Conservation (phyloP, 2,329 filamentous ascomycete genomes). For the Exophiala sp. region DNA sequence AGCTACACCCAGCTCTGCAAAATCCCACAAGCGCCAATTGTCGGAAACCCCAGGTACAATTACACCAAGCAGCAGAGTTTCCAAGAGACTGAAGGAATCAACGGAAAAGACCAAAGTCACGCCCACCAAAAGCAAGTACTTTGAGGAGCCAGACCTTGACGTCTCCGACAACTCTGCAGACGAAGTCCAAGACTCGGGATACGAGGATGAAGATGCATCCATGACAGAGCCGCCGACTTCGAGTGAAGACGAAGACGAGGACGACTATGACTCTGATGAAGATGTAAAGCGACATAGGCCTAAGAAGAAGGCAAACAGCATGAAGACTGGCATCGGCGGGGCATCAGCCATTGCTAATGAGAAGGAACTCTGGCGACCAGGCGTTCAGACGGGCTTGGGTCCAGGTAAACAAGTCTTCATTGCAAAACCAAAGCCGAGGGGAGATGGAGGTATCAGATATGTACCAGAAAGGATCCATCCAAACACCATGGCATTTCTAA, state of each 20-base stretch:
- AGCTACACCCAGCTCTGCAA: conserved; percentile 7
- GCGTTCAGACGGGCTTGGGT: conserved; percentile 53
- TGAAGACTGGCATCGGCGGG: conserved; percentile 18
- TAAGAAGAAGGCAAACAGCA: conserved; percentile 12
- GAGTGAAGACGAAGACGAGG: conserved; percentile 26
- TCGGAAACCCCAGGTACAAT: conserved; percentile 9
- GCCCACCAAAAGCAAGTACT: conserved; percentile 52
- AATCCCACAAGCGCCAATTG: conserved; percentile 23
- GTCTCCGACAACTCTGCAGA: conserved; percentile 25
- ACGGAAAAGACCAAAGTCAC: conserved; percentile 31
- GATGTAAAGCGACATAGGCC: conserved; percentile 23
- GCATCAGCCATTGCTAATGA: conserved; percentile 34
- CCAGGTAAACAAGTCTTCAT: conserved; percentile 61
- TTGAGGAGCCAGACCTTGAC: conserved; percentile 33
- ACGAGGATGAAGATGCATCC: conserved; percentile 38
- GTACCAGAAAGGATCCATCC: conserved; percentile 57
- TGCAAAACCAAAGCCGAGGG: conserved; percentile 60
- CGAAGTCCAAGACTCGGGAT: conserved; percentile 35
- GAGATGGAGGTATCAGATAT: conserved; percentile 58
- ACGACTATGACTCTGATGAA: conserved; percentile 33
- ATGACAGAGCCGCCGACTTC: conserved; percentile 15
- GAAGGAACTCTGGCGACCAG: conserved; percentile 55
- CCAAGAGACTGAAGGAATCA: conserved; percentile 25
- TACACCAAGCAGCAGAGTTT: conserved; percentile 22
- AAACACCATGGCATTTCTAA: conserved; percentile 60